Evolutionary conservation across 1,139 yeast genomes (phyloP), one percentile per base, ranked within the genome.

Genomic region (Yamadazyma trypodendri): DNA sequence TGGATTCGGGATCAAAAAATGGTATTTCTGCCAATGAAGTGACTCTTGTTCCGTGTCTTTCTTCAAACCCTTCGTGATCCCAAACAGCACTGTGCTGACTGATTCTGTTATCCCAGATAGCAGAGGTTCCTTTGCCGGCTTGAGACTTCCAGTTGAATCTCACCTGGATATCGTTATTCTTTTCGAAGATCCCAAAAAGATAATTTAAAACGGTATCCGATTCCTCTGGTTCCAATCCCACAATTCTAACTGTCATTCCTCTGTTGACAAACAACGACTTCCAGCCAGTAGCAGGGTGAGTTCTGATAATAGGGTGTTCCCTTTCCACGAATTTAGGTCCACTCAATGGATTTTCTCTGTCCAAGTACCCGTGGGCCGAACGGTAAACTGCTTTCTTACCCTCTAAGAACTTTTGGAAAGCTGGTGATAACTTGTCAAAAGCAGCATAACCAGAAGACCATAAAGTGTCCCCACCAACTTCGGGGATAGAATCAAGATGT

Each of bases 11-110:
- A 49, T 77, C 80, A 52, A 72, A 77, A 58, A 42, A 69, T 22
- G 82, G 82, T 31, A 59, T 56, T 44, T 77, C 83, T 25, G 79
- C 83, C 48, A 78, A 65, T 1, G 81, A 63, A 6, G 81, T 76
- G 16, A 77, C 82, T 54, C 84, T 65, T 21, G 78, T 75, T 18
- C 82, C 83, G 46, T 75, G 82, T 55, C 83, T 66, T 25, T 73
- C 63, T 37, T 68, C 73, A 39, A 54, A 43, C 21, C 75, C 75
- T 49, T 72, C 77, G 49, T 76, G 73, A 54, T 77, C 81, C 71
- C 54, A 66, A 24, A 73, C 72, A 21, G 76, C 74, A 46, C 55
- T 58, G 55, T 77, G 82, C 41, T 73, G 75, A 32, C 75, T 61
- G 39, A 72, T 52, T 56, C 81, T 60, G 62, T 77, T 77, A 49